These are phyloP conservation scores for Wickerhamomyces mucosus DNA, from an alignment of 805 yeast species.

Conservation along the genomic window DNA sequence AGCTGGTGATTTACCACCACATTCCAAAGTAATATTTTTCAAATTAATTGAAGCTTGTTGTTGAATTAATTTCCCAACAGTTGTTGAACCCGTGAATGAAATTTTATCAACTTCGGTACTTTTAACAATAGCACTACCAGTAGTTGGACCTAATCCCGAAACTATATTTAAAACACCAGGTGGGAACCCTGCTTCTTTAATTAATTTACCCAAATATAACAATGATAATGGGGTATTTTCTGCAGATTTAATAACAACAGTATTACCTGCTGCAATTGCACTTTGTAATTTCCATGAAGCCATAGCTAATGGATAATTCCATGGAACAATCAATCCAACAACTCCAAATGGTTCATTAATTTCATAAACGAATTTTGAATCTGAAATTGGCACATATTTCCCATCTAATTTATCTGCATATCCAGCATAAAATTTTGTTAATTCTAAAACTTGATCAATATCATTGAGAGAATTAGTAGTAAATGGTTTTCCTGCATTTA, in stretches of 20 bases:
- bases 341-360: slow-evolving; percentile 71
- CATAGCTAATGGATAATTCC: slow-evolving; percentile 81
- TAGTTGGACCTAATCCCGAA: slow-evolving; percentile 60
- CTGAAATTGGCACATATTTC: slow-evolving; percentile 52
- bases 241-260: slow-evolving; percentile 64
- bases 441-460: slow-evolving; percentile 50
- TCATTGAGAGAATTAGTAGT: slow-evolving; percentile 60
- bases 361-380: slow-evolving; percentile 56
- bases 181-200: slow-evolving; percentile 67
- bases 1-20: slow-evolving; percentile 67
- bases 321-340: slow-evolving; percentile 76
- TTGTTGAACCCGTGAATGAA: slow-evolving; percentile 60
- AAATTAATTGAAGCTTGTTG: slow-evolving; percentile 49
- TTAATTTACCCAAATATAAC: slow-evolving; percentile 48
- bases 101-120: slow-evolving; percentile 51
- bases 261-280: slow-evolving; percentile 69
- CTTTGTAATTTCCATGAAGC: slow-evolving; percentile 74
- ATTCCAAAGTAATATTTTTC: slow-evolving; percentile 59
- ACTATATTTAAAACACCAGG: slow-evolving; percentile 68
- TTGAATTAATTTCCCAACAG: slow-evolving; percentile 59
- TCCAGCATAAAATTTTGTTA: slow-evolving; percentile 64
- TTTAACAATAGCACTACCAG: slow-evolving; percentile 57
- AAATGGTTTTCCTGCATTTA: slow-evolving; percentile 72
- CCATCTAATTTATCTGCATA: slow-evolving; percentile 65
- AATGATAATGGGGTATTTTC: slow-evolving; percentile 71